Evolutionary conservation across 2,329 filamentous ascomycete species (phyloP).

Genomic region (Hawksworthiomyces lignivorus): DNA sequence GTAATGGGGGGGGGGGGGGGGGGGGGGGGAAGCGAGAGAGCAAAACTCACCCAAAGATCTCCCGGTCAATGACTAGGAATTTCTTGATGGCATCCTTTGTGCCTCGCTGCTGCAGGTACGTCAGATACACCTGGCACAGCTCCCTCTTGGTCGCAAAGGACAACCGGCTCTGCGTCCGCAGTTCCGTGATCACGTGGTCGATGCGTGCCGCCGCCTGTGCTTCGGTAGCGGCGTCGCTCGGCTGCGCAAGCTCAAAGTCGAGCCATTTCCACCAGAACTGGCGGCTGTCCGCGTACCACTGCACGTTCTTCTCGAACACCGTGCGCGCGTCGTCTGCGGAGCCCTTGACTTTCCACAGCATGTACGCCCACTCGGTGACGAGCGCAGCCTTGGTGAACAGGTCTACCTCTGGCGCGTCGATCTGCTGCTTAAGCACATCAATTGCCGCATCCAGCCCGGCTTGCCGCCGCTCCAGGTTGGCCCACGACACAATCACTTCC

Average conservation of each 20-base stretch:
- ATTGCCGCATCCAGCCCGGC: conserved; percentile 78
- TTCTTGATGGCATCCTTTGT: conserved; percentile 78
- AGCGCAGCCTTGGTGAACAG: conserved; percentile 78
- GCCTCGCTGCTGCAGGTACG: conserved; percentile 75
- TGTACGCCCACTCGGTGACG: conserved; percentile 77
- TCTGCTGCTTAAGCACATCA: conserved; percentile 70
- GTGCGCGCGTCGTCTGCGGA: conserved; percentile 72
- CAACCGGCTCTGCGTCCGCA: conserved; percentile 66
- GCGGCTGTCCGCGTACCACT: conserved; percentile 77
- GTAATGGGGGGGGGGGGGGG: too few species aligned
- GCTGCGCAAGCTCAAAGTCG: conserved; percentile 80
- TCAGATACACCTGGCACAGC: conserved; percentile 70
- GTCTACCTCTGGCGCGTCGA: conserved; percentile 64
- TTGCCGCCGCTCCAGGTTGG: conserved; percentile 78
- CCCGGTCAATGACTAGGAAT: conserved; percentile 73
- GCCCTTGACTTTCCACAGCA: conserved; percentile 84
- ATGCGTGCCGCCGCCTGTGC: conserved; percentile 62
- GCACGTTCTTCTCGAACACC: conserved; percentile 73
- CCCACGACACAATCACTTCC: conserved; percentile 81
- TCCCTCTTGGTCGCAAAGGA: conserved; percentile 61
- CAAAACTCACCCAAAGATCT: conserved; percentile 69
- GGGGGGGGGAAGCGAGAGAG: not conserved
- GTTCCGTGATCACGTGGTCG: conserved; percentile 69
- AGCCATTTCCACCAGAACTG: conserved; percentile 89
- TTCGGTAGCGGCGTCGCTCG: conserved; percentile 58